A percentile compares a stretch with the other conserved stretches of the same genome.
Conservation (phyloP, 495 filamentous ascomycete species). For the Gamarada debralockiae region DNA sequence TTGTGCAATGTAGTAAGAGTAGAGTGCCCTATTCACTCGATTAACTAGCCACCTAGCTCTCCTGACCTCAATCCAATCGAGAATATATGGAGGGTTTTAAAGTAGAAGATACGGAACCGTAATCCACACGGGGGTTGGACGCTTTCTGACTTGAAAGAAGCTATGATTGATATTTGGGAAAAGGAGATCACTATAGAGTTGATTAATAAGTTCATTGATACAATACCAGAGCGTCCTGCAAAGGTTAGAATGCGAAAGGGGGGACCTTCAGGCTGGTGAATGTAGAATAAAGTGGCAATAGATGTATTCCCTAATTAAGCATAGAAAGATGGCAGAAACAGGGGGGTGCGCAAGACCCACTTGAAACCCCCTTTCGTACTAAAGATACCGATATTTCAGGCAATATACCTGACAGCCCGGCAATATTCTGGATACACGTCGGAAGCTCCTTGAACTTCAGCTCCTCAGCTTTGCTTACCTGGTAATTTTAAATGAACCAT, state of each 20-base stretch:
- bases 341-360: neutral
- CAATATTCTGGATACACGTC: too few species aligned
- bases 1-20: slow-evolving; percentile 8
- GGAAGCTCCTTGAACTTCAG: too few species aligned
- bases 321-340: neutral
- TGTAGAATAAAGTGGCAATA: too few species aligned
- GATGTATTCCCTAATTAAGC: neutral
- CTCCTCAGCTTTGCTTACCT: too few species aligned
- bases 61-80: slow-evolving; percentile 9
- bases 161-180: slow-evolving; percentile 12
- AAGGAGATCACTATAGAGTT: slow-evolving; percentile 7
- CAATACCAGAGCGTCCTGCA: slow-evolving; percentile 4
- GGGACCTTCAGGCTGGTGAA: neutral
- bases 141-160: slow-evolving; percentile 7
- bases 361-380: neutral
- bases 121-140: slow-evolving; percentile 2
- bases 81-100: slow-evolving; percentile 12
- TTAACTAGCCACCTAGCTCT: slow-evolving; percentile 9
- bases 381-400: too few species aligned
- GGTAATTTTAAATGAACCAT: too few species aligned
- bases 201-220: slow-evolving; percentile 14
- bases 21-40: slow-evolving; percentile 10
- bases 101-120: slow-evolving; percentile 1
- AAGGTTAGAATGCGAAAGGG: slow-evolving; percentile 10
- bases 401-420: too few species aligned